Percentiles rank a stretch among this genome's conserved stretches.
Conservation (phyloP, 306 rosid genomes). For the Quercus robur region DNA sequence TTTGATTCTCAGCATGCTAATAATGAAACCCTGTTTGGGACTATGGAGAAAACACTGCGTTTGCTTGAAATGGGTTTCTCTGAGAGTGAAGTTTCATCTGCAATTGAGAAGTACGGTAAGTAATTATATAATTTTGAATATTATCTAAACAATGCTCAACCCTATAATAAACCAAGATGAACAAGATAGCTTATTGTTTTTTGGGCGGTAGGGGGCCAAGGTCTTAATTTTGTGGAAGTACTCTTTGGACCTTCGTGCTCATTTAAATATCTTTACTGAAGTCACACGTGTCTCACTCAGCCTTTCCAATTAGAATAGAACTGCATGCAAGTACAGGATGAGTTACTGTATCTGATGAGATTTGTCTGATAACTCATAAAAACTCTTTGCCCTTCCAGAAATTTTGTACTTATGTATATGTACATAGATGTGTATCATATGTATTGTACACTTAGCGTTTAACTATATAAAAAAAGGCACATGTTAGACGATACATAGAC, state of each 20-base stretch:
- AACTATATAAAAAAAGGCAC: too few relatives aligned
- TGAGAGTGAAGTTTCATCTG: conserved; percentile 82
- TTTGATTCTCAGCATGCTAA: conserved; percentile 36
- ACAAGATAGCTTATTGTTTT: background rate
- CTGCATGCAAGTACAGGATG: background rate
- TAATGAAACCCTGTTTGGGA: conserved; percentile 73
- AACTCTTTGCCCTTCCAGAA: background rate
- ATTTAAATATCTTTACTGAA: background rate
- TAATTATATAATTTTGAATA: conserved; percentile 21
- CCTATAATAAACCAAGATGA: background rate
- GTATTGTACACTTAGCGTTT: too few relatives aligned
- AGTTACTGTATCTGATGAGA: background rate
- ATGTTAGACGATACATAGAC: too few relatives aligned
- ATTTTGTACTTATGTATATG: background rate
- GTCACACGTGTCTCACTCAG: background rate
- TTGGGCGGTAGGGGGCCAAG: background rate
- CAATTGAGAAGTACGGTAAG: conserved; percentile 78
- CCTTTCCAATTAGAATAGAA: background rate
- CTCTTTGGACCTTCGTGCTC: background rate
- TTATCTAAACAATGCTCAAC: background rate
- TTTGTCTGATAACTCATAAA: background rate
- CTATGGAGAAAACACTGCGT: conserved; percentile 80
- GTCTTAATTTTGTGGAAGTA: background rate
- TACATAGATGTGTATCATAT: too few relatives aligned
- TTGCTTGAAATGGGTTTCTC: conserved; percentile 97